Conservation (phyloP, 768 basidiomycete genomes). For the Lactarius vividus region DNA sequence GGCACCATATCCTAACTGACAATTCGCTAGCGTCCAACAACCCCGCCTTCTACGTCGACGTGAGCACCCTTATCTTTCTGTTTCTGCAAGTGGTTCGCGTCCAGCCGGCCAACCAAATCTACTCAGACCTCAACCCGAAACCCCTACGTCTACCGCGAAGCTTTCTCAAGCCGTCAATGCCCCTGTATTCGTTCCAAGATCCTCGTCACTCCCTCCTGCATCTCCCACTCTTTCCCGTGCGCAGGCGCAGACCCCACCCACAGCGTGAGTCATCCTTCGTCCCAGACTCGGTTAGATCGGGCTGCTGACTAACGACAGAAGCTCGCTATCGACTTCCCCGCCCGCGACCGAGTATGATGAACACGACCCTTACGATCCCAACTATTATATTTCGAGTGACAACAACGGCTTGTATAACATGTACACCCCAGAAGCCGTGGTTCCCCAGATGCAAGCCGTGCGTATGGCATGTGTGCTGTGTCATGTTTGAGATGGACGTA, state of each 20-base stretch:
- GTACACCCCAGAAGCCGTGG: constrained; percentile 32
- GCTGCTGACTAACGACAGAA: constrained; percentile 15
- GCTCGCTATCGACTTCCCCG: constrained; percentile 27
- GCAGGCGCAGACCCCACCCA: constrained; percentile 26
- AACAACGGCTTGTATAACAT: constrained; percentile 27
- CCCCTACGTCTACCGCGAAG: constrained; percentile 31
- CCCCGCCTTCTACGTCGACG: constrained; percentile 23
- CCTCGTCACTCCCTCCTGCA: constrained; percentile 34
- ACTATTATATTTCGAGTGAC: constrained; percentile 29
- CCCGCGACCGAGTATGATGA: constrained; percentile 30
- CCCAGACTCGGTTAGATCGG: background rate
- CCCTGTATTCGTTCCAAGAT: constrained; percentile 81
- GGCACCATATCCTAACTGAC: background rate
- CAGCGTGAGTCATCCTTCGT: constrained; percentile 24
- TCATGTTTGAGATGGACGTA: constrained; percentile 27
- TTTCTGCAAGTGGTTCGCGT: too few species aligned
- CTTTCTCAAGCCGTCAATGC: constrained; percentile 75
- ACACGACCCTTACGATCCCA: constrained; percentile 35
- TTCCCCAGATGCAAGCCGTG: constrained; percentile 38
- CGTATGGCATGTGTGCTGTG: constrained; percentile 18
- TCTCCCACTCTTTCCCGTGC: constrained; percentile 27
- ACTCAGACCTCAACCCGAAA: constrained; percentile 26
- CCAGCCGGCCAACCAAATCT: background rate
- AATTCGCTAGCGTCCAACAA: constrained; percentile 22
- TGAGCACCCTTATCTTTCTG: constrained; percentile 19